Evolutionary conservation across 164 flowering plant genomes (phyloP), one percentile per base, ranked within the genome.

Genomic region (Malania oleifera): DNA sequence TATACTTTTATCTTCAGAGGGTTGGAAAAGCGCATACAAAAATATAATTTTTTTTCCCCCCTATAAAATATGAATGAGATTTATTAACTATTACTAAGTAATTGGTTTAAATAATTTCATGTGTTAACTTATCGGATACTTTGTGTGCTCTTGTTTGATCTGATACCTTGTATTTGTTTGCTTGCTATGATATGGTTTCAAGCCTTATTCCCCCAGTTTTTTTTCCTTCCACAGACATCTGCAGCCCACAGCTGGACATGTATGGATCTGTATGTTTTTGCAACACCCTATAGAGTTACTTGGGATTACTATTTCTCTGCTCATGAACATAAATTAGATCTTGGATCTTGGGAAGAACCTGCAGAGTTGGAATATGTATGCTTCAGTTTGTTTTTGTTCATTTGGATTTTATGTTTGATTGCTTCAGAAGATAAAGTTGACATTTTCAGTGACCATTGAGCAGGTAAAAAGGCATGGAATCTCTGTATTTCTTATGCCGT

Each of bases 401-500:
- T 26, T 62, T 50, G 19, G 9, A 13, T 23, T 7, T 29, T 45
- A 5, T 25, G 0, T 49, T 34, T 41, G 24, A 35, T 28, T 40
- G 31, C 18, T 37, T 10, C 10, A n/a, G 46, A 23, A 6, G 20
- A 43, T 50, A 28, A 41, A 20, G 15, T 37, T 70, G 44, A 62
- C 45, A 41, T 59, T 55, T 20, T 67, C 2, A 14, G 31, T 54
- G 38, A 55, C 17, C 12, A 1, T 56, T 71, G 65, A 65, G 61
- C 88, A 92, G 98, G 98, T 93, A 25, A 95, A 86, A 80, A 86
- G 82, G 63, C 96, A 89, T 72, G 99, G 99, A 4, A 71, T 95
- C 51, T 95, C 98, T 29, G 91, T 95, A 34, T 95, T 95, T 75
- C 98, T 95, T 51, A 95, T 95, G 99, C 98, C 96, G 59, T 84